A percentile compares a stretch with the other conserved stretches of the same genome.
Evolutionary conservation across 176 grass and related monocot species (phyloP).

Genomic region (Themeda triandra): DNA sequence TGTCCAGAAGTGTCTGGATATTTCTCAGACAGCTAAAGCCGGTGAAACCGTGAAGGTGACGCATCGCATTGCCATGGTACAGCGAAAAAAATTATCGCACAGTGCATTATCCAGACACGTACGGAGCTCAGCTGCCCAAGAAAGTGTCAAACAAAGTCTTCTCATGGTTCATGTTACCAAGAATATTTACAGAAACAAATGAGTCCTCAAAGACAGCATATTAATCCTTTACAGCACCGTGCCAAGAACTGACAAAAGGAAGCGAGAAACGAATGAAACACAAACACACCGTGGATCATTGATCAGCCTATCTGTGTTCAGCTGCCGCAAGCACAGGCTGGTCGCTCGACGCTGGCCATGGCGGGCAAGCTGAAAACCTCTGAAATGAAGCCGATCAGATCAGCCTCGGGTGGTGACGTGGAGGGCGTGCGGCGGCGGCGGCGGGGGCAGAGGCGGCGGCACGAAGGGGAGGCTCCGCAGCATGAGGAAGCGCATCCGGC

Average conservation of each 20-base stretch:
- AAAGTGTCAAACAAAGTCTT: neutral
- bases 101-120: neutral
- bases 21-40: neutral
- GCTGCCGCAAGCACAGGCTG: no score
- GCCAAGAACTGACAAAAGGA: neutral
- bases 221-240: neutral
- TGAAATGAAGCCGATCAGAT: neutral
- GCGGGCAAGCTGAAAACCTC: no score
- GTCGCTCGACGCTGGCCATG: no score
- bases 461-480: conserved; percentile 82
- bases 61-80: neutral
- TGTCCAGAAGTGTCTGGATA: neutral
- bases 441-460: conserved; percentile 34
- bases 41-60: neutral
- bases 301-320: no score
- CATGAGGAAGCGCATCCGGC: conserved; percentile 88
- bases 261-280: neutral
- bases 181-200: conserved; percentile 25
- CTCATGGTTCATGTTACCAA: neutral
- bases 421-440: conserved; percentile 41
- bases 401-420: conserved; percentile 41
- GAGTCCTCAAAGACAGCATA: neutral
- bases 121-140: neutral
- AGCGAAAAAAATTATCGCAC: neutral
- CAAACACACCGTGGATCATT: neutral